Base-by-base conservation (phyloP, 1,284 basidiomycete species). In the Ceratobasidium sp. region DNA sequence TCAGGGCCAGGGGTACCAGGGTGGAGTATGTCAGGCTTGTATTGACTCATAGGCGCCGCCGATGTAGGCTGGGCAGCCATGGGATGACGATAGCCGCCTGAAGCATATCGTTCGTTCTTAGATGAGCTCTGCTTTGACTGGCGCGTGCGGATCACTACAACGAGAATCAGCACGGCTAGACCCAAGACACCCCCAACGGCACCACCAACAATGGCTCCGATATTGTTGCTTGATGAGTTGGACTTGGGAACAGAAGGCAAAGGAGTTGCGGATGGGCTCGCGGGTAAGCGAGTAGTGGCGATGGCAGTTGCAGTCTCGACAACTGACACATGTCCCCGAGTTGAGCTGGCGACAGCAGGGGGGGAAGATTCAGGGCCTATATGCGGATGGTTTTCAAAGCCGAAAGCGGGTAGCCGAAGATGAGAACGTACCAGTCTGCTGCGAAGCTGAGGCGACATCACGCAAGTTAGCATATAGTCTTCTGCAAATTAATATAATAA, bases 191-290 rank as follows among this genome's bases (percentile, higher is more conserved):
- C 83, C 0, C 83, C 83, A 12, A 84, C 82, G 10, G 82, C 82
- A 13, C 83, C 83, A 23, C 83, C 82, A 0, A 77, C 82, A 58
- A 84, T 83, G 4, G 82, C 81, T 23, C 82, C 83, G 12, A 79
- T 75, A 61, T 81, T 82, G 53, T 23, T 55, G 26, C 69, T 23
- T 10, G 69, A 71, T 5, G 12, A 28, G 49, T 26, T 64, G 33
- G 60, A 51, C 12, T 40, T 76, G 39, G 61, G 23, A 1, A 18
- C 40, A 33, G 61, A 15, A 23, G 73, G 28, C 33, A 23, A n/a
- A 18, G 55, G 13, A 9, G 61, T 66, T 26, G 61, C 61, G 20
- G 49, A n/a, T n/a, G 28, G n/a, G 15, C 33, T 55, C 13, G 18
- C 28, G 39, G 28, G 13, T 7, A 26, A 18, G n/a, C 40, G 33